phyloP scores from a whole-genome alignment of 192 early-diverging fungal genomes.

The Rhizoclosmatium globosum region DNA sequence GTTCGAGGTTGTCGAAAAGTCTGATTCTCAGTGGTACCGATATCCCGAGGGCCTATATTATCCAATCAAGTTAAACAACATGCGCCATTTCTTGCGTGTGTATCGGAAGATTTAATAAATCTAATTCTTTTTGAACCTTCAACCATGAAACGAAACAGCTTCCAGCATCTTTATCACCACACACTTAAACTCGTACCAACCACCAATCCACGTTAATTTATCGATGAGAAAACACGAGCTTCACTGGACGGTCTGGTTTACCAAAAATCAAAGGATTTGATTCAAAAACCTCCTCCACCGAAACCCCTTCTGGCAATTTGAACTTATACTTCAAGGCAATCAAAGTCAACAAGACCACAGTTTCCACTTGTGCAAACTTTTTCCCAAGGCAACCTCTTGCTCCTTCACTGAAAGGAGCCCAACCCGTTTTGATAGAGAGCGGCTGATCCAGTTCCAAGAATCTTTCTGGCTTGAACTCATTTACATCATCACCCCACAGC shows the following conservation, averaged over 20 bases:
- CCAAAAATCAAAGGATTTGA: background rate
- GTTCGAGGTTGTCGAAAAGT: constrained; percentile 70
- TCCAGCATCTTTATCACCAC: no score
- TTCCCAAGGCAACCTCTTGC: no score
- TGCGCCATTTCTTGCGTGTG: constrained; percentile 90
- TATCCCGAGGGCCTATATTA: constrained; percentile 71
- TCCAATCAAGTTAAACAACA: constrained; percentile 84
- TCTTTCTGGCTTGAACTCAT: constrained; percentile 12
- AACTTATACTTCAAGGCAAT: constrained; percentile 30
- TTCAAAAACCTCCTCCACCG: background rate
- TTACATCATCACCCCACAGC: constrained; percentile 13
- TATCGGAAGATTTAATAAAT: constrained; percentile 70
- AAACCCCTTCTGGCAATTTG: constrained; percentile 11
- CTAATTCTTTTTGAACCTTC: no score
- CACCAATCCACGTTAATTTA: no score
- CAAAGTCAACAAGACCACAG: constrained; percentile 33
- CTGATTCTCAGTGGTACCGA: constrained; percentile 76
- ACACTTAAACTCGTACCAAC: no score
- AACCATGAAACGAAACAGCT: no score
- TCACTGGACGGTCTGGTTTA: constrained; percentile 10
- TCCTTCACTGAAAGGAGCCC: constrained; percentile 28
- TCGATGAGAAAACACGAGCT: background rate
- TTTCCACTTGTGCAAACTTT: background rate
- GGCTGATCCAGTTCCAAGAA: background rate
- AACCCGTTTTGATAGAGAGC: constrained; percentile 11